Evolutionary conservation across 192 early-diverging fungal genomes (phyloP), one percentile per base, ranked within the genome.

Genomic region (Pilobolus umbonatus): DNA sequence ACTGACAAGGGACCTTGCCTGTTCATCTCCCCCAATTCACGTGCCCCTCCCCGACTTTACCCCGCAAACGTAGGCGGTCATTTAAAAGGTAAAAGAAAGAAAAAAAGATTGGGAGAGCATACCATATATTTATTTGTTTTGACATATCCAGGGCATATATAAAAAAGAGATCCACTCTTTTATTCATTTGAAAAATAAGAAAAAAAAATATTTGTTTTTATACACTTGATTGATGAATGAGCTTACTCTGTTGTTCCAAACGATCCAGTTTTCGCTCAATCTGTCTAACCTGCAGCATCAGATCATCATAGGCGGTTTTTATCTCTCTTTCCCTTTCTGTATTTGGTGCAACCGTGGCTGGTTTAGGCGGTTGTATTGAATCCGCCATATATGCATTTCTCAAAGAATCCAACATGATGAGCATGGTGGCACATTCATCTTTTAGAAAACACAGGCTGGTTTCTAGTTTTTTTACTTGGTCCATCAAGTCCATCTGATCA

Each of bases 241-340:
- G 14, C 8, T 31, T 42, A 17, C 48, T 57, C 43, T 52, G 46
- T 25, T 38, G 44, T n/a, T 65, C 62, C 19, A 65, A n/a, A 17
- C 11, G 29, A 17, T 49, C 36, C 22, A 65, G 22, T 17, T 56
- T 49, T 29, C 45, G 42, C 42, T 65, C 62, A 8, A 65, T 22
- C 17, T 58, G 62, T 14, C 54, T 43, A 24, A 65, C 62, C 36
- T 65, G 62, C 8, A 57, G 31, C 62, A 51, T 52, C 15, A 65
- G 47, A 26, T 65, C 62, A 48, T 65, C 62, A 44, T 58, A 65
- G 6, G 62, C 55, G 24, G 48, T 65, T 24, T 48, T 40, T 30
- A 65, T 47, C 19, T 65, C 62, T 9, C 54, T 43, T 43, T 65
- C 62, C 36, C 57, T 47, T 11, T 57, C 62, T 2, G 34, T 14